Conservation (phyloP, 139 green algal genomes). For the Chlorella ohadii region DNA sequence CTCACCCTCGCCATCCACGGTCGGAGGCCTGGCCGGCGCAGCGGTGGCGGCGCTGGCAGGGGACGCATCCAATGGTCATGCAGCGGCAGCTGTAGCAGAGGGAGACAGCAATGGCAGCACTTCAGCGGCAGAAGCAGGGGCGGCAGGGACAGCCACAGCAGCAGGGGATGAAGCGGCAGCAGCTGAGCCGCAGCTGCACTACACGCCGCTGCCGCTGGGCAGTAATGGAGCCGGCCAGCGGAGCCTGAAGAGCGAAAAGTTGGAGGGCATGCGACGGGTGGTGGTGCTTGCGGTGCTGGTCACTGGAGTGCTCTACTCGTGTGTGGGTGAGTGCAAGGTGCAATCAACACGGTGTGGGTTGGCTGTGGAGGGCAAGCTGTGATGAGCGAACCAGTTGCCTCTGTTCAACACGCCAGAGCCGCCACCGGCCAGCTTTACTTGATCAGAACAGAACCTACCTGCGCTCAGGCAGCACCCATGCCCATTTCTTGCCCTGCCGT, state of each 20-base stretch:
- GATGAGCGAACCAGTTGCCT: too few species aligned
- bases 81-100: not conserved
- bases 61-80: not conserved
- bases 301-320: constrained; percentile 57
- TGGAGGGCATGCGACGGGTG: constrained; percentile 61
- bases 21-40: not conserved
- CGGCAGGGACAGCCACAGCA: not conserved
- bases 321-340: constrained; percentile 54
- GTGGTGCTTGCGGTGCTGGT: constrained; percentile 35
- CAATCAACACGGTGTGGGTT: too few species aligned
- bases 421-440: too few species aligned
- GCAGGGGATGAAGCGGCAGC: not conserved
- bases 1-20: not conserved
- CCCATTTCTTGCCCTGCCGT: too few species aligned
- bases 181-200: not conserved
- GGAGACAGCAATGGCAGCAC: too few species aligned
- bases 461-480: too few species aligned
- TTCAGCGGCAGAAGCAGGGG: not conserved
- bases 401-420: too few species aligned
- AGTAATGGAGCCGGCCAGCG: too few species aligned
- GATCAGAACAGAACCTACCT: too few species aligned
- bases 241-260: constrained; percentile 37
- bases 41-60: not conserved
- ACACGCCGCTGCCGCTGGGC: too few species aligned
- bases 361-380: too few species aligned